These are phyloP conservation scores for Mycena citricolor DNA, from an alignment of 1,284 basidiomycete species.

Conservation along the genomic window DNA sequence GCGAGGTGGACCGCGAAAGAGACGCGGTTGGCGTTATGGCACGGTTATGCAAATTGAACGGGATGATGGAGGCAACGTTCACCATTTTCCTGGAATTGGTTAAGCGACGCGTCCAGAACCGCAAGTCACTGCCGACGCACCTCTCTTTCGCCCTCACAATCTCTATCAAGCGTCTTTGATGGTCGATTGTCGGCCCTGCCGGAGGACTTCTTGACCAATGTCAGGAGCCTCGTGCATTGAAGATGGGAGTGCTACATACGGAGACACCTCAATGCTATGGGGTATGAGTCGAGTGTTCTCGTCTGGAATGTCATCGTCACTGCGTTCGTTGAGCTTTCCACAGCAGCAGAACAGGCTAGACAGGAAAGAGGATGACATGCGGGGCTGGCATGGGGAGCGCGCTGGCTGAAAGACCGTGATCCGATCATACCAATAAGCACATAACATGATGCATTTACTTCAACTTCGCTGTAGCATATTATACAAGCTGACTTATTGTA, in stretches of 20 bases:
- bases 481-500: too few species aligned
- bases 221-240: conserved; percentile 5
- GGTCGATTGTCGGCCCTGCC: conserved; percentile 15
- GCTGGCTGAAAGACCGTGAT: too few species aligned
- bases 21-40: conserved; percentile 38
- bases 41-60: conserved; percentile 65
- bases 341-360: conserved; percentile 22
- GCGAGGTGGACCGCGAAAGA: conserved; percentile 38
- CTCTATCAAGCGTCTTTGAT: conserved; percentile 15
- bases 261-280: conserved; percentile 12
- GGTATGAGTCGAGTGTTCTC: conserved; percentile 21
- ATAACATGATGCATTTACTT: too few species aligned
- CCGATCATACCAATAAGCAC: too few species aligned
- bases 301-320: conserved; percentile 8
- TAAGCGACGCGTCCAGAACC: conserved; percentile 6
- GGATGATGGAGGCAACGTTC: conserved; percentile 60
- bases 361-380: conserved; percentile 18
- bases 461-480: too few species aligned
- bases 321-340: conserved; percentile 1
- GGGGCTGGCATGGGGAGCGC: neutral
- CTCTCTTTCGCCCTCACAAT: conserved; percentile 22
- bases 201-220: conserved; percentile 7
- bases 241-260: conserved; percentile 11
- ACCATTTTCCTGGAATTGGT: conserved; percentile 62
- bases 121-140: conserved; percentile 4